Base-by-base conservation (phyloP, 108 stramenopile genomes). In the Stephanodiscus triporus region DNA sequence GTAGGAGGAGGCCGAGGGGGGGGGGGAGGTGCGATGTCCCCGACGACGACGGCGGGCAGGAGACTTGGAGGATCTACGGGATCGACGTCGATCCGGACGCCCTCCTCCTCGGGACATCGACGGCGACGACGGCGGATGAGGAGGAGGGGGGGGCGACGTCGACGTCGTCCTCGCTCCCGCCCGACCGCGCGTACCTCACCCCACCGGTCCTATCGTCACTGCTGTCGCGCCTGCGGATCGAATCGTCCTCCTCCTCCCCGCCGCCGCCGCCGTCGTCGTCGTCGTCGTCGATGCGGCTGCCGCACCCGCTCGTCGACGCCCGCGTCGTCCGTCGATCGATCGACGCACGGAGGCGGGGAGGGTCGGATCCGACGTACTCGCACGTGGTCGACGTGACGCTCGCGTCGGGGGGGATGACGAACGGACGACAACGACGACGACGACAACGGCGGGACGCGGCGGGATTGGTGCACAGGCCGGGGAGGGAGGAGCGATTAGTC, bases 291-390 rank as follows among this genome's bases (percentile, higher is more conserved):
- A 23, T 27, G 26, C 51, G 54, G 6, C 42, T 84, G 58, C 85
- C 85, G 24, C 43, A 37, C 13, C 50, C 70, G 50, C 71, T 86
- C 17, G 78, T 55, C 38, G 73, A 79, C 70, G 80, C 87, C 20
- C 72, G 84, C 48, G 86, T 94, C 43, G 81, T 91, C 49, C 88
- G 93, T 57, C 82, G 93, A 20, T 94, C 93, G 14, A 36, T 91
- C 34, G 93, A 94, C 78, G 93, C 93, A 20, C 84, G 92, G 9
- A 81, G 85, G 62, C 54, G 76, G 20, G 63, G 63, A 34, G 68
- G 80, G 9, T 63, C 68, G n/a, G 81, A 84, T 47, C 90, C 90
- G 13, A 64, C 70, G 34, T 94, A 85, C 68, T 66, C 84, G 27
- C 90, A 91, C 60, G 93, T 94, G n/a, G 58, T 94, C 17, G 93